These are phyloP conservation scores for Alternaria atra DNA, from an alignment of 2,329 filamentous ascomycete species.

Conservation along the genomic window DNA sequence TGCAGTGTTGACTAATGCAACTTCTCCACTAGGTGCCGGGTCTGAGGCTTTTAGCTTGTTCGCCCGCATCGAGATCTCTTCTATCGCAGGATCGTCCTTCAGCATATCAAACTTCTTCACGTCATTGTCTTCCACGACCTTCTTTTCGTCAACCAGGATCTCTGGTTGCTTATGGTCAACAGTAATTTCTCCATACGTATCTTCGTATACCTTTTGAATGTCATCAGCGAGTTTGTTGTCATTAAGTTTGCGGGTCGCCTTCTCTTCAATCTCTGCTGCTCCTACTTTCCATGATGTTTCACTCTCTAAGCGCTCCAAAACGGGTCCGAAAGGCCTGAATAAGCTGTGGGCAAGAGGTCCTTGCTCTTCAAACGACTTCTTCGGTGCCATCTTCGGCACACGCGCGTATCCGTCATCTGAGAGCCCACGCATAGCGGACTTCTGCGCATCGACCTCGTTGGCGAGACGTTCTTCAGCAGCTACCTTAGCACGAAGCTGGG, in stretches of 20 bases:
- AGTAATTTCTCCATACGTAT: constrained; percentile 38
- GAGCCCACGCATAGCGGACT: constrained; percentile 38
- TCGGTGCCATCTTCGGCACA: constrained; percentile 21
- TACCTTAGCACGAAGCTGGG: constrained; percentile 19
- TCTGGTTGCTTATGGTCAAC: constrained; percentile 32
- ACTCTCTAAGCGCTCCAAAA: constrained; percentile 37
- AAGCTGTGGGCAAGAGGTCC: constrained; percentile 41
- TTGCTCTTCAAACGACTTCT: constrained; percentile 29
- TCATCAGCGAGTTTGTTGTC: constrained; percentile 38
- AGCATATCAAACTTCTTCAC: constrained; percentile 19
- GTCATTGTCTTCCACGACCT: background rate
- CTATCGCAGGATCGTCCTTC: constrained; percentile 22
- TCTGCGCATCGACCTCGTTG: constrained; percentile 39
- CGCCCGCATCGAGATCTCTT: background rate
- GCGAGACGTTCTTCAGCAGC: constrained; percentile 35
- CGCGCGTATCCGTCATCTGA: constrained; percentile 41
- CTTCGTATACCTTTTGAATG: constrained; percentile 38
- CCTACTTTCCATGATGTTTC: constrained; percentile 15
- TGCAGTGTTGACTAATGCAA: background rate
- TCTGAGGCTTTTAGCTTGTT: background rate
- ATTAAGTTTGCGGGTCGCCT: constrained; percentile 18
- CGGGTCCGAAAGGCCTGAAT: constrained; percentile 42
- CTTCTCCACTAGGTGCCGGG: background rate
- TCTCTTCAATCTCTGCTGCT: constrained; percentile 16
- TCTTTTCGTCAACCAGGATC: constrained; percentile 2